These are phyloP conservation scores for Mortierella sp. DNA, from an alignment of 371 early-diverging fungal genomes.

Conservation along the genomic window DNA sequence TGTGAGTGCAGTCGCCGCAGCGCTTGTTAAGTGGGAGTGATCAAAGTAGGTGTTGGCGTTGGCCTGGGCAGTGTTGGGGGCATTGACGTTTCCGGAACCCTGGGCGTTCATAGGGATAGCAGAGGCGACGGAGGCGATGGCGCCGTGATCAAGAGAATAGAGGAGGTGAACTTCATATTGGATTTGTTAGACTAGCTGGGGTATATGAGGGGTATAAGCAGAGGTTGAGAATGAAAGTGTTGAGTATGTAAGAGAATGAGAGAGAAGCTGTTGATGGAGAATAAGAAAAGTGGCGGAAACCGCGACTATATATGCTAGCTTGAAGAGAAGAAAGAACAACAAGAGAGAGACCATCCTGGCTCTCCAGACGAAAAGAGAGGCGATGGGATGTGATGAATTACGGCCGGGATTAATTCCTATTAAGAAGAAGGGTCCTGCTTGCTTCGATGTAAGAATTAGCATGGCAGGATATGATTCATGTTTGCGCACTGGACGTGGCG, in stretches of 20 bases:
- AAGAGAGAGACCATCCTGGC: neutral
- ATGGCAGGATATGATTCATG: neutral
- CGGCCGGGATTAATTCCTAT: neutral
- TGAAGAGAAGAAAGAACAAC: neutral
- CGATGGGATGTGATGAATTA: neutral
- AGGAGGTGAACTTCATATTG: conserved; percentile 39
- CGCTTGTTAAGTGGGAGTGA: neutral
- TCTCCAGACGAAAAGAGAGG: neutral
- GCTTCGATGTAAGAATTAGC: neutral
- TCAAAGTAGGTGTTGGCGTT: neutral
- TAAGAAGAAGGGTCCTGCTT: neutral
- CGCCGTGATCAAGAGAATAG: conserved; percentile 47
- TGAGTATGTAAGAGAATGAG: neutral
- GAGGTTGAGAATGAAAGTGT: neutral
- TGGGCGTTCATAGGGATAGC: conserved; percentile 3
- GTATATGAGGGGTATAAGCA: neutral
- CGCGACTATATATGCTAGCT: conserved; percentile 5
- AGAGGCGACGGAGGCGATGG: conserved; percentile 30
- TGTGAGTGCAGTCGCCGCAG: conserved; percentile 25
- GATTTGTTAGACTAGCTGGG: neutral
- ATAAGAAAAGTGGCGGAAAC: neutral
- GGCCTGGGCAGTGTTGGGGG: neutral
- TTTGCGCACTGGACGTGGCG: neutral
- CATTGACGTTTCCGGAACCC: neutral
- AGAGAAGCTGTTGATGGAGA: conserved; percentile 11